Evolutionary conservation across 129 eudicot genomes (phyloP), one percentile per base, ranked within the genome.

Genomic region (Glebionis coronaria): DNA sequence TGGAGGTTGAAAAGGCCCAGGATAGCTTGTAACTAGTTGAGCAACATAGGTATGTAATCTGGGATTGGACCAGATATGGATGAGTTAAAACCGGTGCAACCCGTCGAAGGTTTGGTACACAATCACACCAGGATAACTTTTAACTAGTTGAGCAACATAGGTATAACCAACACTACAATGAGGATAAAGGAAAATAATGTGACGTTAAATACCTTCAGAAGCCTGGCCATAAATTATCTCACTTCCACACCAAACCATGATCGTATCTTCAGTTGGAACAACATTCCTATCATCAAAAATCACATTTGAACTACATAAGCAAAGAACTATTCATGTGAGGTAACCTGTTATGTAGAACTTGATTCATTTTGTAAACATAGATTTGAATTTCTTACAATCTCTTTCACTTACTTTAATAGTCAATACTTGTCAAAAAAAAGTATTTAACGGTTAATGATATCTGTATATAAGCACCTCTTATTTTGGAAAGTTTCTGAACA

Each of bases 191-290:
- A 12, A 71, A 61, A 28, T 19, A 6, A 49, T 9, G 27, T 52
- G 42, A 70, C 29, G 15, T 29, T 45, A 23, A 73, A 28, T 75
- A 83, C 97, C 96, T 55, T 88, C 82, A 15, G 65, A 67, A 72
- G 44, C 61, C n/a, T 82, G 82, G 61, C 92, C 97, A 23, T 82
- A 87, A 25, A 82, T 56, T 63, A 91, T 91, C 82, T 88, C 90
- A 68, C 90, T 85, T 67, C 96, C 97, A 78, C 97, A 88, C 61
- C 74, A 80, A 58, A 91, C 75, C 46, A 75, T 58, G 61, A 76
- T 63, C 14, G 81, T 73, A 70, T 85, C 88, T 68, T 82, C 96
- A 9, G 72, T 75, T 58, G 68, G 72, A 74, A 91, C 81, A 23
- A 66, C 77, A 35, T 74, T 65, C 73, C 83, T 91, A 61, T 91